Conservation (phyloP, 176 grass and related monocot species). For the Calamus simplicifolius region DNA sequence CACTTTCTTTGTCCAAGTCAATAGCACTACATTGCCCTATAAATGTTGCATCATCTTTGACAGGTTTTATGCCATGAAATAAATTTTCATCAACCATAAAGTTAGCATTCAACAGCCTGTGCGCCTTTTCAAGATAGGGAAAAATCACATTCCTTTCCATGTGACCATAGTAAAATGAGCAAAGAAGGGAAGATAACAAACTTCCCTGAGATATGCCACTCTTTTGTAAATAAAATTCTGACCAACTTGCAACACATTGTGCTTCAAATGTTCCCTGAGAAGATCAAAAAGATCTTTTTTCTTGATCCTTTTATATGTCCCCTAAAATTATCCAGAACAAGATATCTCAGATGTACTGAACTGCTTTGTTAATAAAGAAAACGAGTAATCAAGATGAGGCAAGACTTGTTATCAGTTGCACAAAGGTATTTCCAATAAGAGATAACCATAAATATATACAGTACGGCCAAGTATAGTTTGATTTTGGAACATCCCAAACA, state of each 20-base stretch:
- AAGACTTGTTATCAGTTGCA: too few relatives aligned
- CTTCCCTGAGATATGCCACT: slow-evolving; percentile 83
- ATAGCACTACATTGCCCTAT: too few relatives aligned
- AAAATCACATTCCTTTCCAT: slow-evolving; percentile 55
- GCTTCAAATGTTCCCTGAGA: slow-evolving; percentile 49
- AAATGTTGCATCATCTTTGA: too few relatives aligned
- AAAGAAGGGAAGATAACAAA: slow-evolving; percentile 67
- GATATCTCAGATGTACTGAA: too few relatives aligned
- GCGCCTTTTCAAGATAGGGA: slow-evolving; percentile 28
- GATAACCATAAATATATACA: too few relatives aligned
- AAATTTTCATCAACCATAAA: neutral
- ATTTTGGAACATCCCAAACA: too few relatives aligned
- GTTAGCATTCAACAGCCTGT: neutral
- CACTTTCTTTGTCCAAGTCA: neutral
- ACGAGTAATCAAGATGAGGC: too few relatives aligned
- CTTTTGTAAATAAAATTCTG: slow-evolving; percentile 59
- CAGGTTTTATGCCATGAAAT: too few relatives aligned
- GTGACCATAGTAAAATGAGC: slow-evolving; percentile 75
- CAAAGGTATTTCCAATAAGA: too few relatives aligned
- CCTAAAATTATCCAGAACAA: too few relatives aligned
- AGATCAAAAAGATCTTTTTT: slow-evolving; percentile 40
- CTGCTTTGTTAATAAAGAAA: too few relatives aligned
- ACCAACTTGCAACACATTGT: slow-evolving; percentile 62
- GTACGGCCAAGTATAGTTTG: too few relatives aligned
- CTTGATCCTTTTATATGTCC: slow-evolving; percentile 9